Conservation (phyloP, 768 basidiomycete species). For the Solioccasus polychromus region DNA sequence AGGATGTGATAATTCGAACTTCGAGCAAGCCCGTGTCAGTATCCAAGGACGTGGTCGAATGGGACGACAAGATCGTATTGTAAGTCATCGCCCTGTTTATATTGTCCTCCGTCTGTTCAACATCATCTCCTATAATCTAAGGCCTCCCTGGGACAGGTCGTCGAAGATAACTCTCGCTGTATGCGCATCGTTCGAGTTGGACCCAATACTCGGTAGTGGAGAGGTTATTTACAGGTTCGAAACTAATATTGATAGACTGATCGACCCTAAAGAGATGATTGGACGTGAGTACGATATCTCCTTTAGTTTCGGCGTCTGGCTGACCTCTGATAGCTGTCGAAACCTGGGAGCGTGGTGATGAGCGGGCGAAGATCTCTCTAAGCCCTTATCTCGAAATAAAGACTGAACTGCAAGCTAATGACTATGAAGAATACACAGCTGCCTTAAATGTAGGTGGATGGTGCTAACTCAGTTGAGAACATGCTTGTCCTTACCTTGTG, state of each 20-base stretch:
- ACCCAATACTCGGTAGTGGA: conserved; percentile 3
- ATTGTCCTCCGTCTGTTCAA: neutral
- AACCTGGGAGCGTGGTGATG: too few species aligned
- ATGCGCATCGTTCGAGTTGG: conserved; percentile 7
- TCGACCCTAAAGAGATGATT: too few species aligned
- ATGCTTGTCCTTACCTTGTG: neutral
- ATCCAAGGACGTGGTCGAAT: neutral
- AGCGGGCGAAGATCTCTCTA: too few species aligned
- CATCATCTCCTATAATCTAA: too few species aligned
- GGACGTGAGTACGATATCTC: too few species aligned
- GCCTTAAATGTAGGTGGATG: neutral
- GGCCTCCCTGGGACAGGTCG: neutral
- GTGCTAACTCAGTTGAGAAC: neutral
- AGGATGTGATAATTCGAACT: too few species aligned
- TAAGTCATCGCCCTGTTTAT: neutral
- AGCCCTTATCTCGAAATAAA: too few species aligned
- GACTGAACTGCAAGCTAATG: too few species aligned
- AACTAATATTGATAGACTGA: neutral
- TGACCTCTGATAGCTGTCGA: too few species aligned
- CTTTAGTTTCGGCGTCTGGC: too few species aligned
- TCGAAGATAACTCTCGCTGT: neutral
- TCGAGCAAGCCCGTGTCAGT: too few species aligned
- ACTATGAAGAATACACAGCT: neutral
- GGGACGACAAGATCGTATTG: conserved; percentile 3
- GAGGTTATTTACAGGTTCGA: conserved; percentile 1